Conservation (phyloP, 257 asterid genomes). For the Nicotiana knightiana region DNA sequence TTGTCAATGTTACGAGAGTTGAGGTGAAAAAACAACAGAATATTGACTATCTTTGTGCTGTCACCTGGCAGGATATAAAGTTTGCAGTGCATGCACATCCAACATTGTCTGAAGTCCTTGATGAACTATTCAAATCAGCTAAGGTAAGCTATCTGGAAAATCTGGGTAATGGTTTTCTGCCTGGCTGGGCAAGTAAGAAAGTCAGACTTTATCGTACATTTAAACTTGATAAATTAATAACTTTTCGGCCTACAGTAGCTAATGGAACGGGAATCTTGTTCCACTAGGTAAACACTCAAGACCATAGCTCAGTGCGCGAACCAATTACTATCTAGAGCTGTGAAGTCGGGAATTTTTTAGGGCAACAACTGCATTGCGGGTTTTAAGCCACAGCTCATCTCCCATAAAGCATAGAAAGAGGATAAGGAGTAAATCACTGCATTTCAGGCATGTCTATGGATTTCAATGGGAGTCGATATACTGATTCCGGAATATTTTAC, state of each 20-base stretch:
- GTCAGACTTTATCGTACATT: not conserved
- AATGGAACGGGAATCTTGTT: not conserved
- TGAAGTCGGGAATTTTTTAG: not conserved
- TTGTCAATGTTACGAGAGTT: not conserved
- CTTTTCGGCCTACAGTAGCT: not conserved
- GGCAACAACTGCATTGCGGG: not conserved
- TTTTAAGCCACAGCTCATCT: not conserved
- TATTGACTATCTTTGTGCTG: not conserved
- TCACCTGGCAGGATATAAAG: constrained; percentile 61
- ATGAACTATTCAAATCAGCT: constrained; percentile 84
- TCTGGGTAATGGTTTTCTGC: not conserved
- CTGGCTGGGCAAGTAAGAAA: not conserved
- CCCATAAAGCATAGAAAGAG: not conserved
- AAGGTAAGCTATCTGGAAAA: constrained; percentile 34
- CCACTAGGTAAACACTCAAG: not conserved
- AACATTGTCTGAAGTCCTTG: constrained; percentile 88
- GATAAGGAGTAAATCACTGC: not conserved
- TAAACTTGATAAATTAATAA: not conserved
- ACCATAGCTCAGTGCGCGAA: not conserved
- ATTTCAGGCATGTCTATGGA: not conserved
- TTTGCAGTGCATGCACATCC: constrained; percentile 94
- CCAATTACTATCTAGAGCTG: not conserved
- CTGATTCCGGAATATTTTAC: not conserved
- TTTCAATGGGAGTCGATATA: not conserved
- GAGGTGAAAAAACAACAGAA: not conserved